Base-by-base conservation (phyloP, 441 rosid genomes). In the Mallotus japonicus region DNA sequence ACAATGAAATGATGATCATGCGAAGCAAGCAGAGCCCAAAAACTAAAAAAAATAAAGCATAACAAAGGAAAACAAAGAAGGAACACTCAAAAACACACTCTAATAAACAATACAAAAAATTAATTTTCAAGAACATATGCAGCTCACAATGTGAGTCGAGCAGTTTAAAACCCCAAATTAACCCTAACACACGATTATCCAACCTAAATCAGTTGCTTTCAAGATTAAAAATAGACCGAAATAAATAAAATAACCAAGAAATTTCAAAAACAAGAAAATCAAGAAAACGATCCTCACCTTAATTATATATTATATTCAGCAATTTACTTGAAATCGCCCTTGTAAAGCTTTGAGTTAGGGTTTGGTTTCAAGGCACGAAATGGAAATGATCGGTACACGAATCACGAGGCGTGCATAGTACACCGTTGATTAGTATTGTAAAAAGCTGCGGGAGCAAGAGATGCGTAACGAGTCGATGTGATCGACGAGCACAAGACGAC, bases 251-350 rank as follows among this genome's bases (percentile, higher is more conserved):
- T 0, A n/a, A 37, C 6, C 40, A 37, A 37, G 40, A 37, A 37
- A 37, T 4, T 37, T 4, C 5, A 65, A 9, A 63, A 6, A 44
- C 4, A 44, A 4, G 0, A 65, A 37, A 40, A 50, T 15, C 7
- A 8, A 53, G 42, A 51, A 53, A 58, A 60, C n/a, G 73, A 75
- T 75, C 76, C 59, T 62, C 65, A 72, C 79, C 77, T 51, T 66
- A 46, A 72, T 53, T 5, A 34, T 3, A 65, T 49, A 24, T 56
- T 54, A 65, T 16, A 50, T 22, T 49, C 67, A 15, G 51, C 37
- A 70, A 74, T 9, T 24, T 72, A 47, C 42, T 22, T 16, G 40
- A 58, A 70, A 44, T 24, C 9, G 65, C 65, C 17, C 3, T 5
- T 0, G 5, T 37, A 37, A 0, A 5, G 73, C 77, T 51, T 82